These are phyloP conservation scores for Pulveroboletus sp. DNA, from an alignment of 768 basidiomycete species.

Conservation along the genomic window DNA sequence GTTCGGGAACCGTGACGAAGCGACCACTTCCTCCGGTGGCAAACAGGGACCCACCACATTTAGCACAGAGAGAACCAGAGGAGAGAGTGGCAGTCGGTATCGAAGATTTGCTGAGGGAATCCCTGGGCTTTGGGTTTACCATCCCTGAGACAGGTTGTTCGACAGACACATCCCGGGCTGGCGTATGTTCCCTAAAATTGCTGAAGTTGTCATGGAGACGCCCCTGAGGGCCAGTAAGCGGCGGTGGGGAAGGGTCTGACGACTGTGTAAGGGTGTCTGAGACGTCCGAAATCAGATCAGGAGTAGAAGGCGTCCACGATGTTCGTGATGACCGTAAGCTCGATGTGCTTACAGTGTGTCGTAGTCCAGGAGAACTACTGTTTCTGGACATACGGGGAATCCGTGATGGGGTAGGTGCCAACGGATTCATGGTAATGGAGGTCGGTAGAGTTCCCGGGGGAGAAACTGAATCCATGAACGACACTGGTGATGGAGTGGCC, in stretches of 20 bases:
- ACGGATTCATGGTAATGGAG: slow-evolving; percentile 9
- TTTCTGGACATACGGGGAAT: slow-evolving; percentile 28
- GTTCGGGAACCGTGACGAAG: slow-evolving; percentile 67
- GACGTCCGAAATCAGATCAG: slow-evolving; percentile 56
- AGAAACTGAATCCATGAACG: slow-evolving; percentile 14
- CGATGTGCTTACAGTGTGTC: slow-evolving; percentile 26
- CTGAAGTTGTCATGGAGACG: slow-evolving; percentile 10
- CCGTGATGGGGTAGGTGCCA: slow-evolving; percentile 15
- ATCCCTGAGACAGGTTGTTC: slow-evolving; percentile 21
- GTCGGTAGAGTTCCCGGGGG: slow-evolving; percentile 13
- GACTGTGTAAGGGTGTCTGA: slow-evolving; percentile 57
- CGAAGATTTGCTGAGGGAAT: slow-evolving; percentile 23
- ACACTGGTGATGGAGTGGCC: slow-evolving; percentile 22
- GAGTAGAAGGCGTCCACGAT: slow-evolving; percentile 44
- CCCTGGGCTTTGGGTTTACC: slow-evolving; percentile 25
- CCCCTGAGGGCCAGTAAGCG: slow-evolving; percentile 32
- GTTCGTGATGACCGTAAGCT: slow-evolving; percentile 24
- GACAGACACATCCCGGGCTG: slow-evolving; percentile 1
- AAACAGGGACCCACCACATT: slow-evolving; percentile 57
- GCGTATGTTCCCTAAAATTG: slow-evolving; percentile 6
- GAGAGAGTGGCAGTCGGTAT: slow-evolving; percentile 31
- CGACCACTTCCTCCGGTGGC: slow-evolving; percentile 52
- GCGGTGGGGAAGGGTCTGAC: slow-evolving; percentile 51
- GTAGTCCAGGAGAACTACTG: slow-evolving; percentile 25
- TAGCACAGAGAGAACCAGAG: slow-evolving; percentile 49